These are phyloP conservation scores for Scalesia atractyloides DNA, from an alignment of 129 eudicot species.

Conservation along the genomic window DNA sequence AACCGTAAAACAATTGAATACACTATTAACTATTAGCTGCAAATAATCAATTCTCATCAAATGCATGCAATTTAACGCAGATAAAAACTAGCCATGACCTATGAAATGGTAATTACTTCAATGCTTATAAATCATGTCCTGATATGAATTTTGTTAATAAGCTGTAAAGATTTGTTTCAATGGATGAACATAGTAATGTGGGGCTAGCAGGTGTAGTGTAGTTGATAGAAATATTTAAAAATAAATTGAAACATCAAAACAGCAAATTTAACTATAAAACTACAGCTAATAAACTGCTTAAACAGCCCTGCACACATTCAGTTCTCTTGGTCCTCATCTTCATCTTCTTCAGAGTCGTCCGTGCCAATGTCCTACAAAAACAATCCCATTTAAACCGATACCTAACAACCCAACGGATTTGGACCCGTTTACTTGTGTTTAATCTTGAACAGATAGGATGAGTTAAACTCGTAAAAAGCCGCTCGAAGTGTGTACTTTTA, in stretches of 20 bases:
- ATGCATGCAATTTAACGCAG: too few relatives aligned
- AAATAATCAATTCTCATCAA: too few relatives aligned
- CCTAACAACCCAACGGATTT: background rate
- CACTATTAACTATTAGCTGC: too few relatives aligned
- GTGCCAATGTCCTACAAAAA: constrained; percentile 43
- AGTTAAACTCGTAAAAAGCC: background rate
- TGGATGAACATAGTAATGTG: too few relatives aligned
- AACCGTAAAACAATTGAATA: too few relatives aligned
- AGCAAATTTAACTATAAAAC: constrained; percentile 24
- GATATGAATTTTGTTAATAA: background rate
- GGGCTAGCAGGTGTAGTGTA: too few relatives aligned
- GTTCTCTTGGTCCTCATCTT: constrained; percentile 25
- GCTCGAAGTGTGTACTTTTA: background rate
- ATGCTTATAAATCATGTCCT: too few relatives aligned
- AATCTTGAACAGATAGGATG: background rate
- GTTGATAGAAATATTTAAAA: background rate
- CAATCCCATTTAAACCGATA: background rate
- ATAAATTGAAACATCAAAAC: constrained; percentile 4
- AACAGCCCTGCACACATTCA: background rate
- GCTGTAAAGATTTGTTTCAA: background rate
- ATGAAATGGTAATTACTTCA: background rate
- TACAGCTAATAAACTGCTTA: background rate
- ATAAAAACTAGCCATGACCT: too few relatives aligned
- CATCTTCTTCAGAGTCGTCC: constrained; percentile 51
- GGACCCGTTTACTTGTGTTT: background rate